Conservation (phyloP, 1,284 basidiomycete species). For the Naganishia liquefaciens region DNA sequence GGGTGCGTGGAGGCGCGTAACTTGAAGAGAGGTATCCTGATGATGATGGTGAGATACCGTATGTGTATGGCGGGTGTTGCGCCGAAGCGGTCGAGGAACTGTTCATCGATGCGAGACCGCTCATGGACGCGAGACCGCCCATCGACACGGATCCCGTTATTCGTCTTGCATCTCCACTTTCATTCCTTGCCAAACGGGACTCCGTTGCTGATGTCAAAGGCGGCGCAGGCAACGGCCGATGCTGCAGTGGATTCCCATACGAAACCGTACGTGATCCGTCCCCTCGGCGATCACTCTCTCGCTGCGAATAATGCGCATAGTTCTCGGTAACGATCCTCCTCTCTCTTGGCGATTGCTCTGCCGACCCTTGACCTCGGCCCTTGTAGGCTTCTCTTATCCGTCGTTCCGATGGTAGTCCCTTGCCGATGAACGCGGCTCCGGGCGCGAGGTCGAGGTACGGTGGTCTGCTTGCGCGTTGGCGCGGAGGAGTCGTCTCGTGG, state of each 20-base stretch:
- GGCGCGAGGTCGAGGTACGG: conserved; percentile 1
- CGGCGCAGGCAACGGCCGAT: conserved; percentile 22
- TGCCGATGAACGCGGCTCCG: conserved; percentile 2
- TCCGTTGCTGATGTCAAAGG: not conserved
- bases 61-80: not conserved
- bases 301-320: not conserved
- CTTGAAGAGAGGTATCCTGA: not conserved
- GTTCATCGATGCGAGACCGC: not conserved
- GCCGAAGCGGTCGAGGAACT: not conserved
- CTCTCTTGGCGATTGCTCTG: not conserved
- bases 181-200: not conserved
- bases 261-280: conserved; percentile 4
- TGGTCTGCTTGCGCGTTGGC: conserved; percentile 4
- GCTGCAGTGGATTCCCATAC: not conserved
- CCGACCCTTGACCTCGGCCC: no score
- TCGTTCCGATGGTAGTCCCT: conserved; percentile 7
- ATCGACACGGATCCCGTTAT: not conserved
- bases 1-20: not conserved
- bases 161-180: not conserved
- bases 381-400: not conserved
- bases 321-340: conserved; percentile 1
- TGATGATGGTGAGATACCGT: not conserved
- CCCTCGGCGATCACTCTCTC: not conserved
- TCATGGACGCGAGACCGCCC: not conserved
- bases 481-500: not conserved